Conservation (phyloP, 495 filamentous ascomycete genomes). For the Pseudoneurospora amorphoporcata region DNA sequence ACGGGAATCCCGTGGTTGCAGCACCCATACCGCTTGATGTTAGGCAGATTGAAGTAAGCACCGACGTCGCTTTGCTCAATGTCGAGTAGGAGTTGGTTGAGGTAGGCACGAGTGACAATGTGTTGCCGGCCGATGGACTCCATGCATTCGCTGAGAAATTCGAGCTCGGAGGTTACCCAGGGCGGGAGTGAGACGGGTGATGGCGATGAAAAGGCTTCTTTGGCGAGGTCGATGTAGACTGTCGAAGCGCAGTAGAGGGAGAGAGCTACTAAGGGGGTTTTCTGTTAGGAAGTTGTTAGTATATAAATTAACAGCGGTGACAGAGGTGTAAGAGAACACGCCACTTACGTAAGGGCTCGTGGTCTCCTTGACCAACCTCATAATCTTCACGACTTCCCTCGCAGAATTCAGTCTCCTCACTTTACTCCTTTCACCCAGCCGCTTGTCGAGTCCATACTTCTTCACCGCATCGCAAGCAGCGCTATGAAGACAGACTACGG, state of each 20-base stretch:
- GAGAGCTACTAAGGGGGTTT: constrained; percentile 28
- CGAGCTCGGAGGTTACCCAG: constrained; percentile 18
- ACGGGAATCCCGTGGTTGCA: constrained; percentile 28
- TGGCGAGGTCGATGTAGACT: constrained; percentile 27
- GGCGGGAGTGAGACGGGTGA: constrained; percentile 15
- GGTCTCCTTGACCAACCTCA: constrained; percentile 26
- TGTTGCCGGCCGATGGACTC: constrained; percentile 25
- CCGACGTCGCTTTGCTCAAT: constrained; percentile 27
- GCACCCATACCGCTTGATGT: not conserved
- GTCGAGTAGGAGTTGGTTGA: constrained; percentile 31
- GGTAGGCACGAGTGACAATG: constrained; percentile 27
- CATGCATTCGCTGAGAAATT: constrained; percentile 32
- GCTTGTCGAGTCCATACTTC: constrained; percentile 22
- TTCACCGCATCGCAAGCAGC: constrained; percentile 31
- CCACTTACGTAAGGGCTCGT: constrained; percentile 16
- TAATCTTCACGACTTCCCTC: constrained; percentile 33
- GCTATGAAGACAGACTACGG: constrained; percentile 35
- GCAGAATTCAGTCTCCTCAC: constrained; percentile 27
- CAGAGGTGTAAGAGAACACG: not conserved
- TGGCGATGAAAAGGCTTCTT: constrained; percentile 22
- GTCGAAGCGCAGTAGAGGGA: constrained; percentile 34
- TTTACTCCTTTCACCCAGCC: constrained; percentile 21
- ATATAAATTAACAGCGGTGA: not conserved
- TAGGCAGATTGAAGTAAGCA: not conserved
- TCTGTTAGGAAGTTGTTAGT: constrained; percentile 11